Percentiles rank a stretch among this genome's conserved stretches.
phyloP scores from a whole-genome alignment of 192 early-diverging fungal species.

The Linnemannia schmuckeri region DNA sequence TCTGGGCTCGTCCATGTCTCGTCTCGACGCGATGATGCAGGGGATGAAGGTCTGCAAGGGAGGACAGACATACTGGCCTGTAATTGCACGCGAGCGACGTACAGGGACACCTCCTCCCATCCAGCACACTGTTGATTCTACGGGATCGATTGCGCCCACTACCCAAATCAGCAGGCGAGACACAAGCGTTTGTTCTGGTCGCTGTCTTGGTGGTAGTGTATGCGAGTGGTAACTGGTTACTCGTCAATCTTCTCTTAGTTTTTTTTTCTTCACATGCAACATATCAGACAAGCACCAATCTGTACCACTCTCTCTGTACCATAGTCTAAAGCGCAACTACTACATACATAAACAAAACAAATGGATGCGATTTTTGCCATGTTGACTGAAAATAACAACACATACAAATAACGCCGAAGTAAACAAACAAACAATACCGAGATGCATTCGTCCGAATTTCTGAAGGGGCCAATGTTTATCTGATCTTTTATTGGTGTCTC shows the following conservation, averaged over 20 bases:
- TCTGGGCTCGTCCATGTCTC: constrained; percentile 1
- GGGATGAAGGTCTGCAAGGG: constrained; percentile 49
- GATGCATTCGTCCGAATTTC: neutral
- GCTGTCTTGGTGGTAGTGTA: constrained; percentile 38
- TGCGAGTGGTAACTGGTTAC: constrained; percentile 48
- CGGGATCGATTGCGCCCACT: constrained; percentile 17
- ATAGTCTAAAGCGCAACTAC: constrained; percentile 1
- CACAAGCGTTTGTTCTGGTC: constrained; percentile 35
- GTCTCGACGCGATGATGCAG: neutral
- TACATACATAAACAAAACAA: neutral
- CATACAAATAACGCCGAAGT: neutral
- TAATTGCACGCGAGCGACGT: constrained; percentile 22
- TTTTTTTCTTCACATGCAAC: neutral
- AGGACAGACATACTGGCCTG: constrained; percentile 52
- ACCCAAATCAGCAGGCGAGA: neutral
- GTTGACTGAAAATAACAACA: neutral
- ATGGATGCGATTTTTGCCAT: constrained; percentile 1
- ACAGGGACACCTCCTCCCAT: neutral
- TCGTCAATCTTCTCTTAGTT: neutral
- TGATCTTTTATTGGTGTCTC: neutral
- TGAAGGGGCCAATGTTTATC: neutral
- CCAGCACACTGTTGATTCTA: neutral
- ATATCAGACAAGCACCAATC: neutral
- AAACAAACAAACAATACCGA: neutral
- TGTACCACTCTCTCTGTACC: constrained; percentile 5